Evolutionary conservation across 2,329 filamentous ascomycete species (phyloP).

Genomic region (Dendrostoma leiphaemia): DNA sequence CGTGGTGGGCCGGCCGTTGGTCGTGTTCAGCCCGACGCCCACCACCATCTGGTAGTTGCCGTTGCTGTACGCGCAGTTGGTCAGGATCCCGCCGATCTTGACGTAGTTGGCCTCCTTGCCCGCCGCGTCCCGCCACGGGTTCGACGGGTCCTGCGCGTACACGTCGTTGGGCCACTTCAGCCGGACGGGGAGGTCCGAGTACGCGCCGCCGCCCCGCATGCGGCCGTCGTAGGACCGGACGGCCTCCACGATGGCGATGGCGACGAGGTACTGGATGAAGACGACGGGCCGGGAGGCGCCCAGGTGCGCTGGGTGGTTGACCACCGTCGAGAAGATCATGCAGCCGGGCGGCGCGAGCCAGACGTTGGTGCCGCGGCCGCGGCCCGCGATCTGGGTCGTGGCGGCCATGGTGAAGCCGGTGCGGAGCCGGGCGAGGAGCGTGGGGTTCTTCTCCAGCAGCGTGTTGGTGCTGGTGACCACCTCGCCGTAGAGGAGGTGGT

Average conservation of each 20-base stretch:
- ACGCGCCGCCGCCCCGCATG: constrained; percentile 33
- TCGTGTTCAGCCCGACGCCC: constrained; percentile 83
- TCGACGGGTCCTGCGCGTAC: constrained; percentile 63
- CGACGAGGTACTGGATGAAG: constrained; percentile 91
- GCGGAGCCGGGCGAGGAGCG: constrained; percentile 72
- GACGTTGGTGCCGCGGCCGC: constrained; percentile 87
- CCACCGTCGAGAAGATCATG: constrained; percentile 83
- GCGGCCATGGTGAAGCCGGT: constrained; percentile 86
- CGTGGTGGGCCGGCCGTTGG: constrained; percentile 81
- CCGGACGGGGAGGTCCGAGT: constrained; percentile 73
- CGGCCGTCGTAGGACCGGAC: constrained; percentile 70
- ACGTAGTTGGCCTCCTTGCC: constrained; percentile 56
- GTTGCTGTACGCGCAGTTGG: constrained; percentile 79
- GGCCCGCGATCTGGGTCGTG: constrained; percentile 81
- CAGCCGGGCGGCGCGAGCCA: constrained; percentile 90
- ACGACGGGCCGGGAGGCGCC: constrained; percentile 75
- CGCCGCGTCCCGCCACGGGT: constrained; percentile 1
- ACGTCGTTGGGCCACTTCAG: constrained; percentile 99
- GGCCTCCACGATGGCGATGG: constrained; percentile 81
- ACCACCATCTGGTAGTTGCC: constrained; percentile 81
- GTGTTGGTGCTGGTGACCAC: constrained; percentile 94
- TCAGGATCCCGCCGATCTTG: constrained; percentile 91
- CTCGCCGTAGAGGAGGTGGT: constrained; percentile 79
- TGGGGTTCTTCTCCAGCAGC: constrained; percentile 86
- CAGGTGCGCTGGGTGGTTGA: constrained; percentile 77